Evolutionary conservation across 371 early-diverging fungal genomes (phyloP), one percentile per base, ranked within the genome.

Genomic region (Sanchytrium tribonematis): DNA sequence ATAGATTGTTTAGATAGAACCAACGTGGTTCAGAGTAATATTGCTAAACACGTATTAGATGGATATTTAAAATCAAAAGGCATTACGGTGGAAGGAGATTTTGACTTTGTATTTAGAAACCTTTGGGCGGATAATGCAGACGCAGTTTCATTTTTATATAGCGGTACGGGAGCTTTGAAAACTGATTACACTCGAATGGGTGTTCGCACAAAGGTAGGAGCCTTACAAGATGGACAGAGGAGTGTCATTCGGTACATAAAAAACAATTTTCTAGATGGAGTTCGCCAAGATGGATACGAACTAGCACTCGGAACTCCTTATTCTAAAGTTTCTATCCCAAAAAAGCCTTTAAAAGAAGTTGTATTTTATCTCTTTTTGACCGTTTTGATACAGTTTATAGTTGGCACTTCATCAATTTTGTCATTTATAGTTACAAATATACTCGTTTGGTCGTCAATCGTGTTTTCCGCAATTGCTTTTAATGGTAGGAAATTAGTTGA

Each of bases 1-100:
- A 96, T 99, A 86, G 99, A 99, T 79, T 99, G 97, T 73, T 79
- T 99, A 68, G 99, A 99, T 78, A 84, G 99, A 73, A 99, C 99
- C 30, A 99, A 99, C 73, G 93, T 98, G 1, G 91, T 96, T 0
- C 98, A 99, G 75, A 87, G 86, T 29, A 86, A 74, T 30, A 71
- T 80, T 32, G 71, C 73, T 66, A 70, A 70, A 68, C 68, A 75
- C 30, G 66, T 17, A 48, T 17, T 67, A 29, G 48, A 28, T 28
- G 69, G 28, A 67, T 67, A 67, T 12, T n/a, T 67, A 16, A 67
- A 67, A 28, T n/a, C 17, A 22, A 67, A 17, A 17, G 28, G 28
- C 27, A 1, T 5, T 30, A 22, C 16, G 5, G 16, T 17, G 22
- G 16, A 1, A 30, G 69, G 32, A 28, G 65, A 32, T 5, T 1